Percentiles rank a stretch among this genome's conserved stretches.
Conservation (phyloP, 345 rosid species). For the Abelmoschus esculentus region DNA sequence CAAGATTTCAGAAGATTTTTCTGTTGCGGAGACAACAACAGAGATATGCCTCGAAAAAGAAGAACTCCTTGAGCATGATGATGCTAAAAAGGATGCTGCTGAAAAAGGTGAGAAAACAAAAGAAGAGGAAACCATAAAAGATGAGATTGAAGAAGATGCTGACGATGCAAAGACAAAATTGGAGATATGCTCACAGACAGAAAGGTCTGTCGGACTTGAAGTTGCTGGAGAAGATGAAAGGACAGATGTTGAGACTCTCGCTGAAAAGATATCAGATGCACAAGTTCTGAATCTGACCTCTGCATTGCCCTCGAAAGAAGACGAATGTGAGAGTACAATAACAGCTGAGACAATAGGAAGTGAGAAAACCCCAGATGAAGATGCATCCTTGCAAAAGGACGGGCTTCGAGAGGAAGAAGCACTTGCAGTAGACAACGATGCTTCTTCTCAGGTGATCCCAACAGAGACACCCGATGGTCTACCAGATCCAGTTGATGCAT, state of each 20-base stretch:
- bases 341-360: constrained; percentile 21
- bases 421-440: not conserved
- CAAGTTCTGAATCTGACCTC: constrained; percentile 16
- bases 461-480: constrained; percentile 16
- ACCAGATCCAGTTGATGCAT: constrained; percentile 1
- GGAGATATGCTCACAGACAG: constrained; percentile 12
- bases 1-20: not conserved
- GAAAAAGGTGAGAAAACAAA: not conserved
- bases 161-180: constrained; percentile 1
- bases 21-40: not conserved
- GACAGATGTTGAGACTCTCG: not conserved
- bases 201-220: constrained; percentile 9
- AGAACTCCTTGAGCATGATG: not conserved
- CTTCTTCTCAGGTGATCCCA: constrained; percentile 10
- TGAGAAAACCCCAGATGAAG: not conserved
- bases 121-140: constrained; percentile 7
- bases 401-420: not conserved
- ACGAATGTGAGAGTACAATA: constrained; percentile 19
- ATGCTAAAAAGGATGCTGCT: not conserved
- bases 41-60: not conserved
- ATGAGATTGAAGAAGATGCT: constrained; percentile 13
- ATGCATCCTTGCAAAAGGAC: not conserved
- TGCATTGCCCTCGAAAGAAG: constrained; percentile 17
- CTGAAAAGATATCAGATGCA: constrained; percentile 16
- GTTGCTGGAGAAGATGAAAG: not conserved